Conservation (phyloP, 2,329 filamentous ascomycete genomes). For the Moelleriella libera region DNA sequence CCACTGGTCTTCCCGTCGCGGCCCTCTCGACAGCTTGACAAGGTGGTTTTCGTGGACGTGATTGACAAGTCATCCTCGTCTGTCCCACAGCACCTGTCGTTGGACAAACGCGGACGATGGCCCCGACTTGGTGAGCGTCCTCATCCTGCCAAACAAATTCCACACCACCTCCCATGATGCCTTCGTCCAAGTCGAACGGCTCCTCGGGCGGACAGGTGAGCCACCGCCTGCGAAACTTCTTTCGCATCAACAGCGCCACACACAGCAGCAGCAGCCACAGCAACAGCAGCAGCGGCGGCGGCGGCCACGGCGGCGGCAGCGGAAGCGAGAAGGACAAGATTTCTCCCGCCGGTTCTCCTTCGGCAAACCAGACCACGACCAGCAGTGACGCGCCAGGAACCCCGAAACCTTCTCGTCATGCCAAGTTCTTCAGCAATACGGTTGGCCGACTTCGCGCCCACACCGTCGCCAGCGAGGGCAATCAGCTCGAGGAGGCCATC, state of each 20-base stretch:
- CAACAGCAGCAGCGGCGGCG: slow-evolving; percentile 36
- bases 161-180: slow-evolving; percentile 22
- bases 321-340: slow-evolving; percentile 18
- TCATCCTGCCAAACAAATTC: neutral
- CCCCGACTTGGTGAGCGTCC: slow-evolving; percentile 18
- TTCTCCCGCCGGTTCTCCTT: neutral
- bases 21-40: too few species aligned
- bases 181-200: slow-evolving; percentile 37
- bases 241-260: slow-evolving; percentile 45
- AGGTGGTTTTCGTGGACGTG: too few species aligned
- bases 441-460: slow-evolving; percentile 79
- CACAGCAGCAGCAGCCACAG: slow-evolving; percentile 16
- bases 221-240: slow-evolving; percentile 57
- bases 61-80: neutral
- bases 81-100: neutral
- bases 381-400: neutral
- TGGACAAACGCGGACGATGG: slow-evolving; percentile 19
- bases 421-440: slow-evolving; percentile 73
- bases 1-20: neutral
- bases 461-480: slow-evolving; percentile 86
- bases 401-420: slow-evolving; percentile 61
- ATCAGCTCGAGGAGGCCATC: slow-evolving; percentile 73
- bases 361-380: slow-evolving; percentile 3
- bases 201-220: slow-evolving; percentile 44
- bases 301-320: slow-evolving; percentile 16